phyloP scores from a whole-genome alignment of 225 moss, liverwort and hornwort genomes.

The Sphagnum tenellum region DNA sequence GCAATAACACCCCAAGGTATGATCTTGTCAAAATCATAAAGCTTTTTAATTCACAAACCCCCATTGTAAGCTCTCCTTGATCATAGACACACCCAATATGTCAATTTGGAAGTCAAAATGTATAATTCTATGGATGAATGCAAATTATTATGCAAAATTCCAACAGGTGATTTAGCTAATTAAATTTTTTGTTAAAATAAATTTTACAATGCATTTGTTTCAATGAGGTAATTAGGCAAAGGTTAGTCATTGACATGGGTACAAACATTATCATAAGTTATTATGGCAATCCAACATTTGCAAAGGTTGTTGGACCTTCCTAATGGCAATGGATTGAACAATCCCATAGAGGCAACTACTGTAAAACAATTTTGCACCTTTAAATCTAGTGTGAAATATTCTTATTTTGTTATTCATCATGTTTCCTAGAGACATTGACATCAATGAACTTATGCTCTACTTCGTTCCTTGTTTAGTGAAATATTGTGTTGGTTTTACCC shows the following conservation, averaged over 20 bases:
- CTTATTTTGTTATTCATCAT: too few species aligned
- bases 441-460: too few species aligned
- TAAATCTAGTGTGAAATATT: not conserved
- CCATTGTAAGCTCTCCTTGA: too few species aligned
- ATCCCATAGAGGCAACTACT: conserved; percentile 19
- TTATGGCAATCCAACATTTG: conserved; percentile 57
- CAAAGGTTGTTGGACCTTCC: conserved; percentile 71
- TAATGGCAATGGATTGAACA: conserved; percentile 38
- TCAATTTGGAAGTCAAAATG: too few species aligned
- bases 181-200: not conserved
- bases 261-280: conserved; percentile 43
- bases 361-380: conserved; percentile 11
- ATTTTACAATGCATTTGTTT: not conserved
- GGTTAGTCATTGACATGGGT: conserved; percentile 19
- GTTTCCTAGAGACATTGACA: too few species aligned
- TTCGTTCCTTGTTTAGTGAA: too few species aligned
- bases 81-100: too few species aligned
- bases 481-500: too few species aligned
- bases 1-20: conserved; percentile 49
- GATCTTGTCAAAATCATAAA: not conserved
- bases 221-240: not conserved
- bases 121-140: too few species aligned
- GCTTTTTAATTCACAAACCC: not conserved
- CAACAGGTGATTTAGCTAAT: not conserved
- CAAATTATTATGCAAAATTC: too few species aligned